These are phyloP conservation scores for Lophiostoma macrostomum DNA, from an alignment of 495 filamentous ascomycete species.

Conservation along the genomic window DNA sequence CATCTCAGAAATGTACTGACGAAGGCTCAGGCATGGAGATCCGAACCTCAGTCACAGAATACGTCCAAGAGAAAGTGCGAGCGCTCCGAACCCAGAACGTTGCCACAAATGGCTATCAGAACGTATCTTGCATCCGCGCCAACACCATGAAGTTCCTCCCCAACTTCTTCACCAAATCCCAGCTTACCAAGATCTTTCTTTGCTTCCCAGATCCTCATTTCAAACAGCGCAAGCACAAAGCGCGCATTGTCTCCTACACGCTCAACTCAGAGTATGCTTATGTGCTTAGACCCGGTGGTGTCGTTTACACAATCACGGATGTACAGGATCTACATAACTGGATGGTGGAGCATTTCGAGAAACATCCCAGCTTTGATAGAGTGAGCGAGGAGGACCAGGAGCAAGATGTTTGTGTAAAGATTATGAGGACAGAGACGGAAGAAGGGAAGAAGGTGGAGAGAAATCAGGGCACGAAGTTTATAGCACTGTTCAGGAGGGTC, in stretches of 20 bases:
- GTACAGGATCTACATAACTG: slow-evolving; percentile 90
- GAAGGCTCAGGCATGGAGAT: slow-evolving; percentile 72
- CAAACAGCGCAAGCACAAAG: slow-evolving; percentile 95
- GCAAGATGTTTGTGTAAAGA: slow-evolving; percentile 67
- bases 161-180: slow-evolving; percentile 77
- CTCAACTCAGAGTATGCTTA: slow-evolving; percentile 93
- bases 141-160: slow-evolving; percentile 99
- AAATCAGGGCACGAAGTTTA: slow-evolving; percentile 83
- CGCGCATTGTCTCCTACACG: slow-evolving; percentile 83
- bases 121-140: slow-evolving; percentile 78
- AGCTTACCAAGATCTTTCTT: slow-evolving; percentile 88
- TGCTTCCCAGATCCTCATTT: slow-evolving; percentile 99
- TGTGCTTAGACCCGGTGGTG: slow-evolving; percentile 73
- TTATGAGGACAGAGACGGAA: slow-evolving; percentile 87
- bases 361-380: slow-evolving; percentile 64
- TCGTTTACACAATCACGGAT: slow-evolving; percentile 94
- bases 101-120: slow-evolving; percentile 62
- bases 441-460: slow-evolving; percentile 96
- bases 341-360: slow-evolving; percentile 83
- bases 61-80: slow-evolving; percentile 77
- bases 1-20: too few species aligned
- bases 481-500: slow-evolving; percentile 77
- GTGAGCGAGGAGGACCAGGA: slow-evolving; percentile 47
- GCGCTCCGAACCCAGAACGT: slow-evolving; percentile 66
- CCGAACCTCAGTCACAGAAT: slow-evolving; percentile 80